Evolutionary conservation across 1,139 yeast species (phyloP), one percentile per base, ranked within the genome.

Genomic region (Eremothecium cymbalariae): DNA sequence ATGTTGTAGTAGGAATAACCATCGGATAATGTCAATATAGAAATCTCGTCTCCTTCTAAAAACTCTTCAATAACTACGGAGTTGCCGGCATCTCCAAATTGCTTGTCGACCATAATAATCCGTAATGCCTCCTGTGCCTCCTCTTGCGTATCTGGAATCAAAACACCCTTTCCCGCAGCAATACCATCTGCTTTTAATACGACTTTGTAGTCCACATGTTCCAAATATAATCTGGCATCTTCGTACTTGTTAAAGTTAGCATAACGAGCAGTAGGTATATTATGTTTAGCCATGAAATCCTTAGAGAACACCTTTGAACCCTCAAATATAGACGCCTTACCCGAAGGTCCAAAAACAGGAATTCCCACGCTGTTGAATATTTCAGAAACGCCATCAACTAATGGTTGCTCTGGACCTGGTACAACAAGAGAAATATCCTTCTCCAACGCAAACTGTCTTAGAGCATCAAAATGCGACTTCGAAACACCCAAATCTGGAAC

Each of bases 351-450:
- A 63, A 93, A 93, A 18, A 88, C 95, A 24, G 96, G 94, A 43
- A 93, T 78, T 47, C 98, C 98, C 37, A 81, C 80, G 38, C 68
- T 68, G 39, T 66, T 44, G 68, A 90, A 88, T 34, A 68, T 65
- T 15, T 77, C 63, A 22, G 88, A 62, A 41, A 90, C 77, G 31
- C 99, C 99, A 54, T 90, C 97, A 25, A 90, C 96, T 44, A 93
- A 68, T 26, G 98, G 98, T 62, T 86, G 95, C 63, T 93, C 99
- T n/a, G 99, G 98, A 28, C 99, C 99, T 24, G 98, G 98, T 33
- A 93, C 70, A 8, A 86, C 98, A 44, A 93, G 68, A 35, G 69
- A 72, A 40, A 93, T 70, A 7, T 70, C 53, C 41, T 88, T 66
- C 27, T 73, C 72, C n/a, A 67, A 57, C 6, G 95, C 94, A 60